Conservation (phyloP, 306 rosid species). For the Hippophae rhamnoides region DNA sequence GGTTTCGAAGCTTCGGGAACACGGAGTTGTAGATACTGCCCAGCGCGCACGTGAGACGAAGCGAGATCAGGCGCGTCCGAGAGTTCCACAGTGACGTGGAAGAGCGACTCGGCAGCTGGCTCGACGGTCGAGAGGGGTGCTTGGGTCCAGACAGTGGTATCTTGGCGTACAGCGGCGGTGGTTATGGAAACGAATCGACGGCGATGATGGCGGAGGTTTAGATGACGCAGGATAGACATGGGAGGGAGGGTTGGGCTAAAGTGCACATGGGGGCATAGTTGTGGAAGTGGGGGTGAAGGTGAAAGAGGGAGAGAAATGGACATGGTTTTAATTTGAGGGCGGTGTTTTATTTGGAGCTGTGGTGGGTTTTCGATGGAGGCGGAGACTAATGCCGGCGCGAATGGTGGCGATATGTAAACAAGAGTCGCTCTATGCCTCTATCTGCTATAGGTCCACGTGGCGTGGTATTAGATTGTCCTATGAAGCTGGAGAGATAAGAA, state of each 20-base stretch:
- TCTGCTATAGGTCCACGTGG: too few species aligned
- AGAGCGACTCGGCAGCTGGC: constrained; percentile 77
- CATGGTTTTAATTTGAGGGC: too few species aligned
- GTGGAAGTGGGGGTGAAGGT: background rate
- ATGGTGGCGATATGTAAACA: background rate
- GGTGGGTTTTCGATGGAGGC: background rate
- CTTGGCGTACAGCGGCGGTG: constrained; percentile 64
- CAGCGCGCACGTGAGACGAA: constrained; percentile 61
- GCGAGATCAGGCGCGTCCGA: constrained; percentile 73
- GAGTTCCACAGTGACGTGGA: constrained; percentile 68
- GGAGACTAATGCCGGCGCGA: constrained; percentile 22
- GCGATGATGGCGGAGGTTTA: constrained; percentile 19
- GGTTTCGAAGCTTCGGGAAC: constrained; percentile 51
- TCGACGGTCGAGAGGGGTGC: constrained; percentile 67
- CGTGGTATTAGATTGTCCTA: too few species aligned
- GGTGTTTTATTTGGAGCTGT: background rate
- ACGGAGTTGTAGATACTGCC: constrained; percentile 84
- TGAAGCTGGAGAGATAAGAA: too few species aligned
- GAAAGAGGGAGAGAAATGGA: too few species aligned
- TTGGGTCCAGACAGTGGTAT: constrained; percentile 65
- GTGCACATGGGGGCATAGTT: constrained; percentile 55
- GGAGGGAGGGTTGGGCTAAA: constrained; percentile 40
- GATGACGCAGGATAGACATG: constrained; percentile 79
- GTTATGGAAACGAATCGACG: constrained; percentile 33
- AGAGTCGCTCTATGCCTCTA: too few species aligned